Evolutionary conservation across 1,139 yeast genomes (phyloP).

Genomic region (Debaryomyces coudertii): DNA sequence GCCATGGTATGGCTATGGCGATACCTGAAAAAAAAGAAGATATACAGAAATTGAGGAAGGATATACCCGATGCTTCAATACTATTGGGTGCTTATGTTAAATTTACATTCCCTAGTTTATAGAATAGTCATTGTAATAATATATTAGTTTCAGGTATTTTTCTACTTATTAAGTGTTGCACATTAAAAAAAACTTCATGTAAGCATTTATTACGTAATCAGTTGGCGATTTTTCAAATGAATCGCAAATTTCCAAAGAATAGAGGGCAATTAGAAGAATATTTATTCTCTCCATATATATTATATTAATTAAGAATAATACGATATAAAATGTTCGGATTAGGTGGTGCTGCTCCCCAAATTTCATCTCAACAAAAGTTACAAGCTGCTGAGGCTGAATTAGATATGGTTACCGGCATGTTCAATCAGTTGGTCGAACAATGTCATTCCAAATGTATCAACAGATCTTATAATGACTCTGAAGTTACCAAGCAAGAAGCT

Average conservation of each 20-base stretch:
- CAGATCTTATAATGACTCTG: constrained; percentile 69
- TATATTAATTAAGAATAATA: neutral
- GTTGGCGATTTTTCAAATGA: constrained; percentile 5
- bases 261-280: constrained; percentile 7
- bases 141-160: neutral
- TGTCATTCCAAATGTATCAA: constrained; percentile 90
- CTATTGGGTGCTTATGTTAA: constrained; percentile 44
- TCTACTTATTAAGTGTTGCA: neutral
- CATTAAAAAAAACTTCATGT: neutral
- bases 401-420: constrained; percentile 97
- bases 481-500: constrained; percentile 80
- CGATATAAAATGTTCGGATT: constrained; percentile 64
- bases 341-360: constrained; percentile 77
- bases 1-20: constrained; percentile 41
- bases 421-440: constrained; percentile 79
- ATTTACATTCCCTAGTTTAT: constrained; percentile 41
- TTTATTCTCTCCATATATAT: neutral
- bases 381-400: constrained; percentile 85
- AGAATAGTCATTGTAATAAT: constrained; percentile 5
- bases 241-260: constrained; percentile 8
- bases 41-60: constrained; percentile 22
- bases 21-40: constrained; percentile 37
- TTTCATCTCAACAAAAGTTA: constrained; percentile 73
- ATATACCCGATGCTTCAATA: constrained; percentile 25
- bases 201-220: constrained; percentile 7